Evolutionary conservation across 1,284 basidiomycete species (phyloP).

Genomic region (Irpex sp.): DNA sequence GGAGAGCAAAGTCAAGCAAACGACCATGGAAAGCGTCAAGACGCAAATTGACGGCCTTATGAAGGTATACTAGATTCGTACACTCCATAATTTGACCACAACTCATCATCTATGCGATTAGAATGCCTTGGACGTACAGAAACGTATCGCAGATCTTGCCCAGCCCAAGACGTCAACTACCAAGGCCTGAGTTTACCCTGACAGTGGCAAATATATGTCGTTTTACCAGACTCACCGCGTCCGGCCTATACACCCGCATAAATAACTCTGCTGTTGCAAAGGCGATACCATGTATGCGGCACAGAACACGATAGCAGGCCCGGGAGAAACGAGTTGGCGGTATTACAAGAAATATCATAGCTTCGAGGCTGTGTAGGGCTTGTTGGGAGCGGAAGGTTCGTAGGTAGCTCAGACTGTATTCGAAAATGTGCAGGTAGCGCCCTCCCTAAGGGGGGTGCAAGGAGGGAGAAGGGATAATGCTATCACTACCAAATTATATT

Average conservation of each 20-base stretch:
- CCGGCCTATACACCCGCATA: background rate
- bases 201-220: background rate
- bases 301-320: background rate
- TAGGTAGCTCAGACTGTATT: background rate
- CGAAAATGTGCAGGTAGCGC: background rate
- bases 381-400: background rate
- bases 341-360: background rate
- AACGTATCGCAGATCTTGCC: conserved; percentile 65
- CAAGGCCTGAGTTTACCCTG: background rate
- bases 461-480: no score
- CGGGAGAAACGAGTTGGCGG: background rate
- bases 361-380: background rate
- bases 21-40: conserved; percentile 72
- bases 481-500: no score
- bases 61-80: conserved; percentile 44
- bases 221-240: background rate
- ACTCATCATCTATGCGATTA: conserved; percentile 24
- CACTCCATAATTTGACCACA: background rate
- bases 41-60: conserved; percentile 66
- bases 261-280: background rate
- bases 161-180: conserved; percentile 6
- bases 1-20: conserved; percentile 60
- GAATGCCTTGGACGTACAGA: conserved; percentile 68
- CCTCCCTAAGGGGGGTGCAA: no score
- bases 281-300: background rate